Evolutionary conservation across 116 monocot species (phyloP).

Genomic region (Trichopus zeylanicus): DNA sequence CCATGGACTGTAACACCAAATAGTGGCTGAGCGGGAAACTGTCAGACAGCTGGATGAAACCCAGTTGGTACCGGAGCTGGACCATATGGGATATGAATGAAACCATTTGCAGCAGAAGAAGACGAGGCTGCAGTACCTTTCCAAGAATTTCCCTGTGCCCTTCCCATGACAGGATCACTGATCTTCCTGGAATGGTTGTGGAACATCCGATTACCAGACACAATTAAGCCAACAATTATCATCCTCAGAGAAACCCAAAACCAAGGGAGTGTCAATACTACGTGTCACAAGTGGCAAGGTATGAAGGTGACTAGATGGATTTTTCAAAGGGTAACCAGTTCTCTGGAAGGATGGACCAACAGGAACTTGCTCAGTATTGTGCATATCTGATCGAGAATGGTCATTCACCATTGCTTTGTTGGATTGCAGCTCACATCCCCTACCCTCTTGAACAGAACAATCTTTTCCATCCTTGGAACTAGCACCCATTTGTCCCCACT

Average conservation of each 20-base stretch:
- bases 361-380: slow-evolving; percentile 10
- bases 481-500: slow-evolving; percentile 13
- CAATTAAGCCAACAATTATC: slow-evolving; percentile 32
- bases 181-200: slow-evolving; percentile 25
- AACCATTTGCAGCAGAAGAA: slow-evolving; percentile 54
- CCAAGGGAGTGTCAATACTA: slow-evolving; percentile 35
- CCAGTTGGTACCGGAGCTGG: slow-evolving; percentile 44
- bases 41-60: slow-evolving; percentile 44
- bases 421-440: slow-evolving; percentile 9
- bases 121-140: slow-evolving; percentile 39
- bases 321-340: no score
- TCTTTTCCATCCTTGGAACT: slow-evolving; percentile 21
- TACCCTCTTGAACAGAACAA: slow-evolving; percentile 15
- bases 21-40: slow-evolving; percentile 47
- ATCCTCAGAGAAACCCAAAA: slow-evolving; percentile 39
- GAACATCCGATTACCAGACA: slow-evolving; percentile 28
- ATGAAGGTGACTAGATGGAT: slow-evolving; percentile 23
- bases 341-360: slow-evolving; percentile 19
- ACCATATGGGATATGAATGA: slow-evolving; percentile 47
- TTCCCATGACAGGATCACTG: slow-evolving; percentile 30
- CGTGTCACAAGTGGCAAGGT: slow-evolving; percentile 25
- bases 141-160: slow-evolving; percentile 43
- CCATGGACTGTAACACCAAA: slow-evolving; percentile 62
- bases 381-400: slow-evolving; percentile 12
- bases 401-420: slow-evolving; percentile 17